A percentile compares a stretch with the other conserved stretches of the same genome.
phyloP scores from a whole-genome alignment of 148 eudicot species.

The Spergularia marina region DNA sequence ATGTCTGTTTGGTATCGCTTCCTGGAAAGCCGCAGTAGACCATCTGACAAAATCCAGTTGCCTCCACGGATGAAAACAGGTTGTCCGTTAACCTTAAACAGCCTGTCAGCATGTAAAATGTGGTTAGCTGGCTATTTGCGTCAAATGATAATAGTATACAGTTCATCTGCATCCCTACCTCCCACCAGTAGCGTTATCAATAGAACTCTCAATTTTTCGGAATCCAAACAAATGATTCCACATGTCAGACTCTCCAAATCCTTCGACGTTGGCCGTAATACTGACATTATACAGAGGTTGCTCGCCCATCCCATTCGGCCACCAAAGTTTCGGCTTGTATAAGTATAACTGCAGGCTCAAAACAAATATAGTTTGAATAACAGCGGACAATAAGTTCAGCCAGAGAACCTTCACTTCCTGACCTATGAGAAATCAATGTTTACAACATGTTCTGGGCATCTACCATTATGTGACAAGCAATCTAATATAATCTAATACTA shows the following conservation, averaged over 20 bases:
- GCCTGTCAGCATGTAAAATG: conserved; percentile 37
- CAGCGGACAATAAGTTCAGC: conserved; percentile 1
- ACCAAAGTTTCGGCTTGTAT: conserved; percentile 92
- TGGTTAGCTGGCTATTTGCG: neutral
- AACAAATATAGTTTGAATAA: conserved; percentile 9
- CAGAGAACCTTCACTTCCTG: neutral
- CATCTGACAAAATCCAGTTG: conserved; percentile 98
- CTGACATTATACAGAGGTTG: conserved; percentile 76
- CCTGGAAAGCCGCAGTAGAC: conserved; percentile 80
- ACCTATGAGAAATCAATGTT: too few relatives aligned
- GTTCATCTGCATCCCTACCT: conserved; percentile 47
- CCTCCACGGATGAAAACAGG: conserved; percentile 97
- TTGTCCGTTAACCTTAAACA: conserved; percentile 93
- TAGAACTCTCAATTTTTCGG: conserved; percentile 81
- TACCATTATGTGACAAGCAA: too few relatives aligned
- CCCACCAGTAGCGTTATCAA: conserved; percentile 85
- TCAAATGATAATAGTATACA: conserved; percentile 9
- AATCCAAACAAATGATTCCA: conserved; percentile 87
- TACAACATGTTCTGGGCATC: too few relatives aligned
- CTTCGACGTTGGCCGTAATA: conserved; percentile 67
- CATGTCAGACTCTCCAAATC: conserved; percentile 78
- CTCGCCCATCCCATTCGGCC: conserved; percentile 99
- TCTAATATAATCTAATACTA: too few relatives aligned
- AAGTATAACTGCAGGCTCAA: conserved; percentile 65
- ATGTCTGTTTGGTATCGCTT: conserved; percentile 89